Conservation (phyloP, 441 rosid genomes). For the Isatis lusitanica region DNA sequence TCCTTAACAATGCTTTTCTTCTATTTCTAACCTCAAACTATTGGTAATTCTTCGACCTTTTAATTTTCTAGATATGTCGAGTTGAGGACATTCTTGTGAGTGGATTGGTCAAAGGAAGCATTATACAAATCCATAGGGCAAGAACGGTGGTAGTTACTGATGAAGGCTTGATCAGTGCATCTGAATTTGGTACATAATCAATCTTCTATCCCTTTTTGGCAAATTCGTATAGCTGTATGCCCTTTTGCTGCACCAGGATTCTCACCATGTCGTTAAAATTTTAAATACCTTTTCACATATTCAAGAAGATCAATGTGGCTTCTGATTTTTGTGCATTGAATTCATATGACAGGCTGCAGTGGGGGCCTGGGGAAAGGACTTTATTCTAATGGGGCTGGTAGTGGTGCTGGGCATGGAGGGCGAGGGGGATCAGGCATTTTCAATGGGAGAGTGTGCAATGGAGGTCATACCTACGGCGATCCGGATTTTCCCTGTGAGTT, state of each 20-base stretch:
- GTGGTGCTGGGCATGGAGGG: constrained; percentile 99
- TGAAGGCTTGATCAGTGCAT: constrained; percentile 77
- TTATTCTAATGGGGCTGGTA: constrained; percentile 88
- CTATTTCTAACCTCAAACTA: neutral
- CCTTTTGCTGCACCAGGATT: neutral
- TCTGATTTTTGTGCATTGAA: neutral
- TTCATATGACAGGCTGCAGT: constrained; percentile 73
- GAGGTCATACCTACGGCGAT: constrained; percentile 86
- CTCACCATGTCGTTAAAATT: neutral
- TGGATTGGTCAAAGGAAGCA: constrained; percentile 88
- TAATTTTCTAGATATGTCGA: constrained; percentile 72
- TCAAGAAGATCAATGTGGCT: constrained; percentile 11
- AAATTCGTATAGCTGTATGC: constrained; percentile 8
- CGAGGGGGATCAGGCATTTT: constrained; percentile 92
- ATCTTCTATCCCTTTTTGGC: neutral
- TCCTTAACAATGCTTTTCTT: neutral
- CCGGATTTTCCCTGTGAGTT: constrained; percentile 94
- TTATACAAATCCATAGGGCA: constrained; percentile 93
- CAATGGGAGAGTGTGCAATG: constrained; percentile 77
- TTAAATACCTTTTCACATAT: neutral
- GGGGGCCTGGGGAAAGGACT: constrained; percentile 88
- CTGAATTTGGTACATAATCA: constrained; percentile 70
- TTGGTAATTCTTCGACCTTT: neutral
- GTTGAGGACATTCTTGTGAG: constrained; percentile 94
- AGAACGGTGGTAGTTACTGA: constrained; percentile 73